Percentiles rank a stretch among this genome's conserved stretches.
Evolutionary conservation across 345 rosid genomes (phyloP).

Genomic region (Aquilaria malaccensis): DNA sequence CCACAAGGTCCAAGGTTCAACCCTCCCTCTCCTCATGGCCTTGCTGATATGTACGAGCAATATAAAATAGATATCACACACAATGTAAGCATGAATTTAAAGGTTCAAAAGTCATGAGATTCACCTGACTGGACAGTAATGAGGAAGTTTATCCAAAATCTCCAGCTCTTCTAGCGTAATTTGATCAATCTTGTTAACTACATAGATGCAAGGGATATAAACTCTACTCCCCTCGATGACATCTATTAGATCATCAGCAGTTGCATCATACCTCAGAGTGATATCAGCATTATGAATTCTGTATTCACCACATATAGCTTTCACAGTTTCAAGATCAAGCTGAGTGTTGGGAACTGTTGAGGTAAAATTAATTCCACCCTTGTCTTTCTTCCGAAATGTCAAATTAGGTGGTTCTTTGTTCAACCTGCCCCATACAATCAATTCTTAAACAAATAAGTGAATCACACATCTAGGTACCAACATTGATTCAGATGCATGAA

Average conservation of each 20-base stretch:
- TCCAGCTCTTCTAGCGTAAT: slow-evolving; percentile 94
- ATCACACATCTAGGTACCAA: not conserved
- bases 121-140: slow-evolving; percentile 96
- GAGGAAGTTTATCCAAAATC: slow-evolving; percentile 96
- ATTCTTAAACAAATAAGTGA: slow-evolving; percentile 1
- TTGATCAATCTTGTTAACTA: slow-evolving; percentile 90
- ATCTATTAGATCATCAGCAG: slow-evolving; percentile 98
- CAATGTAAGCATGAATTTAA: too few relatives aligned
- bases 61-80: too few relatives aligned
- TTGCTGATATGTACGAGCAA: too few relatives aligned
- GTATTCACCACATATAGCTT: slow-evolving; percentile 97
- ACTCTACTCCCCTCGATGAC: slow-evolving; percentile 97
- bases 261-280: slow-evolving; percentile 88
- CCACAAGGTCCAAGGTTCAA: too few relatives aligned
- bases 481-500: not conserved
- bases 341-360: slow-evolving; percentile 76
- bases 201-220: slow-evolving; percentile 98
- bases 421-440: slow-evolving; percentile 46
- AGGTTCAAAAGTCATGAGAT: not conserved
- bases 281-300: slow-evolving; percentile 95
- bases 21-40: too few relatives aligned
- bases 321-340: slow-evolving; percentile 95
- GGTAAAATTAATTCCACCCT: slow-evolving; percentile 91
- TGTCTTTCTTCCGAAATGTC: slow-evolving; percentile 96
- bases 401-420: slow-evolving; percentile 98